Percentiles rank a stretch among this genome's conserved stretches.
phyloP scores from a whole-genome alignment of 768 basidiomycete species.

The Mycena crocata region DNA sequence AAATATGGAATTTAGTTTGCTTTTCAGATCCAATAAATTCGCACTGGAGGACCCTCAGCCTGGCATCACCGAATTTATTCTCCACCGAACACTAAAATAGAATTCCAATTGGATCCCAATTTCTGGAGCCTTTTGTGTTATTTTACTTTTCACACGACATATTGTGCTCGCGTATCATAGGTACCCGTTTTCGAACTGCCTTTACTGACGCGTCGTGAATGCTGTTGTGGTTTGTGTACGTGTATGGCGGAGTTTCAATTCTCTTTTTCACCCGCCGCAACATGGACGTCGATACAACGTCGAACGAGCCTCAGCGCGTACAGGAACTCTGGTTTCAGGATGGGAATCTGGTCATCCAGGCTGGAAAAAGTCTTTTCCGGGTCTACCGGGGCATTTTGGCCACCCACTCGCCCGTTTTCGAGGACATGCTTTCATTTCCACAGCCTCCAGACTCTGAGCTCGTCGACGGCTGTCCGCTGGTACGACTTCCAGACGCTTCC shows the following conservation, averaged over 20 bases:
- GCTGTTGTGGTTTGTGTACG: not conserved
- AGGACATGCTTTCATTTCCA: conserved; percentile 19
- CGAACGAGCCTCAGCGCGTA: not conserved
- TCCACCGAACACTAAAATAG: too few species aligned
- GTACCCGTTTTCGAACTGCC: too few species aligned
- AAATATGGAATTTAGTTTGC: too few species aligned
- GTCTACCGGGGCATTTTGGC: conserved; percentile 21
- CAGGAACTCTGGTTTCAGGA: conserved; percentile 17
- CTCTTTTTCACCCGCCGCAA: not conserved
- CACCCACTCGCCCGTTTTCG: conserved; percentile 7
- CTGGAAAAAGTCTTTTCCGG: conserved; percentile 7
- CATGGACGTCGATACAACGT: not conserved
- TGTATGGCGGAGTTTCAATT: conserved; percentile 11
- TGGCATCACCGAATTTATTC: too few species aligned
- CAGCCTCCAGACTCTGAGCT: conserved; percentile 20
- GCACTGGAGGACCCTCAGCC: too few species aligned
- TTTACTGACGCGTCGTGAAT: not conserved
- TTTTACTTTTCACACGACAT: too few species aligned
- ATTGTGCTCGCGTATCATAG: not conserved
- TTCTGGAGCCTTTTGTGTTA: too few species aligned
- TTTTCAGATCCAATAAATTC: too few species aligned
- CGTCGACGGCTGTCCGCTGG: conserved; percentile 32
- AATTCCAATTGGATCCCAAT: too few species aligned
- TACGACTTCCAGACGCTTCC: conserved; percentile 24
- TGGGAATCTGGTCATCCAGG: conserved; percentile 13